Base-by-base conservation (phyloP, 371 early-diverging fungal genomes). In the Phascolomyces articulosus region DNA sequence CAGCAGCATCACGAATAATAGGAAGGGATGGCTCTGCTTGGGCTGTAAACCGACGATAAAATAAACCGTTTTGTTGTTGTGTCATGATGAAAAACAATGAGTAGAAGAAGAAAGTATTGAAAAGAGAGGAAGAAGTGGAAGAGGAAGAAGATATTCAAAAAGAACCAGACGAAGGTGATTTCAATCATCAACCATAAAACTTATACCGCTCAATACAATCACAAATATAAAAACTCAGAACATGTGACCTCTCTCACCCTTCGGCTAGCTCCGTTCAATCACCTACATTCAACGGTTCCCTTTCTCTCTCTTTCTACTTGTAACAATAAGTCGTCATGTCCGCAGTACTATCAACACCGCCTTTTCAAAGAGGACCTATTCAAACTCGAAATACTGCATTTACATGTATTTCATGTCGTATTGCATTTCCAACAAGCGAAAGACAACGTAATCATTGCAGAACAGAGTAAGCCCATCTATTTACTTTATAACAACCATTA, bases 391-490 rank as follows among this genome's bases (percentile, higher is more conserved):
- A 51, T n/a, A 11, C 51, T 40, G 62, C 26, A 47, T 90, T 86
- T 64, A 91, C 92, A 10, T 91, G 92, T 68, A 70, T 90, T 49
- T 74, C 91, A 8, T 96, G 96, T 77, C 92, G 92, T 55, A 92
- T 95, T 3, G 94, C 92, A 11, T 95, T 96, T 77, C 82, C 85
- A 58, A 79, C 90, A 3, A 86, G 92, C 9, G 95, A 94, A 28
- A 76, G 85, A 54, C 96, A 96, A 77, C 80, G 96, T 28, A 83
- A 84, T 24, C 96, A 96, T 79, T 91, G 93, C 80, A 84, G 91
- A 16, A 77, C 90, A 44, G 96, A 95, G 85, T 79, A 79, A 75
- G 64, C 44, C 10, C 55, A 18, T 13, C 49, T 18, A 24, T 41
- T 48, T 59, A 0, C 11, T 11, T 34, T 11, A 6, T 34, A 2